phyloP scores from a whole-genome alignment of 83 land plant species.

The Diphasiastrum complanatum region DNA sequence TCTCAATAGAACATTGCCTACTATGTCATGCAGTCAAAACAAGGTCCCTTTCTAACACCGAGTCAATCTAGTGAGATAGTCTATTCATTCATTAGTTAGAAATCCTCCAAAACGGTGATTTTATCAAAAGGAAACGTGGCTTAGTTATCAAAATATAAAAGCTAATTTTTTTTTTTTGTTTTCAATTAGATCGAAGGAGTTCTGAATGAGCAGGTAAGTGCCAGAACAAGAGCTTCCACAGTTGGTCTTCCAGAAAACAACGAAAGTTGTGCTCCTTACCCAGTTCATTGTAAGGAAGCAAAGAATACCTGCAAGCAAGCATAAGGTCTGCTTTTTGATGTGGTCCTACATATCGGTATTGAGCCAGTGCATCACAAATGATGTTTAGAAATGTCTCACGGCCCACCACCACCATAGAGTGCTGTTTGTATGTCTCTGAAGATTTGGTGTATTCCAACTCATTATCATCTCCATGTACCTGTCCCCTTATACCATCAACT shows the following conservation, averaged over 20 bases:
- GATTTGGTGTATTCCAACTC: neutral
- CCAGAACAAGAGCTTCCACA: neutral
- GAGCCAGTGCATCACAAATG: conserved; percentile 20
- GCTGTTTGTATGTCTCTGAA: conserved; percentile 15
- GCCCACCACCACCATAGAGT: conserved; percentile 13
- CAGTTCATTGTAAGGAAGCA: too few species aligned
- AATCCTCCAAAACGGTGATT: too few species aligned
- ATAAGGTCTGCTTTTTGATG: conserved; percentile 27
- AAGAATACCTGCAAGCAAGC: conserved; percentile 32
- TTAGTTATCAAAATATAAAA: neutral
- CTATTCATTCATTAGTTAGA: too few species aligned
- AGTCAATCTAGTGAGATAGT: too few species aligned
- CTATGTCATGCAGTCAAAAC: too few species aligned
- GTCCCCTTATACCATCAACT: neutral
- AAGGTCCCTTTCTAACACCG: too few species aligned
- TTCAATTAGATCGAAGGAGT: too few species aligned
- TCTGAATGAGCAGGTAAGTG: neutral
- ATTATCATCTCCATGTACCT: neutral
- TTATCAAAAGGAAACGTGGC: neutral
- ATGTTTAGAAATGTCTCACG: conserved; percentile 26
- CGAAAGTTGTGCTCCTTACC: too few species aligned
- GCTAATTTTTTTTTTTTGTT: too few species aligned
- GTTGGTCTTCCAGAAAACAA: neutral
- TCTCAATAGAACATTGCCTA: too few species aligned
- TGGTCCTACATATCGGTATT: conserved; percentile 21